Evolutionary conservation across 495 filamentous ascomycete species (phyloP).

Genomic region (Penicillium macrosclerotiorum): DNA sequence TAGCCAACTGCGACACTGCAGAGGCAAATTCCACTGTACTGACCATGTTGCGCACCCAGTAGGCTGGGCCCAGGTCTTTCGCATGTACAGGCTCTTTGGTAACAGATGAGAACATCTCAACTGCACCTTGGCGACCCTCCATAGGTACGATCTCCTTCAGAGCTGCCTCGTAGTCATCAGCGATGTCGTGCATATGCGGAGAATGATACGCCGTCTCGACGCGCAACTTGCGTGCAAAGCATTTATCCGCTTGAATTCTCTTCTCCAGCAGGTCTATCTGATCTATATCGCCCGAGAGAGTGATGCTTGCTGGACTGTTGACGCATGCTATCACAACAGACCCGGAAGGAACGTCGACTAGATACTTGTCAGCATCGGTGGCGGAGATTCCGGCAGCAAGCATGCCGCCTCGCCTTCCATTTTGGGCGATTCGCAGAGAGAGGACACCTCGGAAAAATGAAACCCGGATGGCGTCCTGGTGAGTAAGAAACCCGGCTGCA

Average conservation of each 20-base stretch:
- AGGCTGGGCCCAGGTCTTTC: constrained; percentile 22
- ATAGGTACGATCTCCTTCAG: no score
- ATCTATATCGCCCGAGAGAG: constrained; percentile 40
- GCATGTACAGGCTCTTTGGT: constrained; percentile 22
- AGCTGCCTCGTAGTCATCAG: no score
- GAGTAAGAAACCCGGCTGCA: constrained; percentile 23
- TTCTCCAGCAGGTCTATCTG: constrained; percentile 32
- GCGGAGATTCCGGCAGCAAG: constrained; percentile 28
- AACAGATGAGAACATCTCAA: constrained; percentile 44
- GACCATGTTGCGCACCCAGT: constrained; percentile 47
- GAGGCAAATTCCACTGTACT: constrained; percentile 41
- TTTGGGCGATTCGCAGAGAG: constrained; percentile 33
- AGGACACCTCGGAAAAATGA: constrained; percentile 40
- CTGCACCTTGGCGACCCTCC: no score
- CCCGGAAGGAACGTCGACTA: constrained; percentile 6
- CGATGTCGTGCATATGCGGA: constrained; percentile 37
- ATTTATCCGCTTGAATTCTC: constrained; percentile 25
- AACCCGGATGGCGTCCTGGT: constrained; percentile 24
- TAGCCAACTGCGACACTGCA: constrained; percentile 23
- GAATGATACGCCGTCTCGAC: constrained; percentile 59
- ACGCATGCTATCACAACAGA: constrained; percentile 41
- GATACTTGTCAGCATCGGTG: constrained; percentile 18
- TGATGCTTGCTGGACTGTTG: constrained; percentile 44
- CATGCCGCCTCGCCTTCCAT: constrained; percentile 38
- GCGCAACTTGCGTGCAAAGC: constrained; percentile 42